Evolutionary conservation across 2,329 filamentous ascomycete genomes (phyloP).

Genomic region (Aspergillus caelatus): DNA sequence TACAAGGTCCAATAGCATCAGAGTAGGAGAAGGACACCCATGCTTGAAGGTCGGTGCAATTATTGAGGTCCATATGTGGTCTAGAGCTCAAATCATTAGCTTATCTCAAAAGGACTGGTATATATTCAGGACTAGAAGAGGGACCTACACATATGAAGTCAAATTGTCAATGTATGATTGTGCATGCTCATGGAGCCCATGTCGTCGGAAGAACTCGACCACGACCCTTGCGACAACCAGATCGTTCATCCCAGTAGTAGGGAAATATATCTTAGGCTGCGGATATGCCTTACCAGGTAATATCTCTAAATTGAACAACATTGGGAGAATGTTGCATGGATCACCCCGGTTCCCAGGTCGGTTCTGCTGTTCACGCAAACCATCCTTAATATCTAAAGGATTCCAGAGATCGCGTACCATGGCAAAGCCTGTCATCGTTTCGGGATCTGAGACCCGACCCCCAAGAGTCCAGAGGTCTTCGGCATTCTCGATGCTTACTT

Average conservation of each 20-base stretch:
- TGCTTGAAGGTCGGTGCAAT: not conserved
- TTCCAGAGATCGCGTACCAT: constrained; percentile 22
- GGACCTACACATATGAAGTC: constrained; percentile 16
- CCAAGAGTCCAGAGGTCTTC: constrained; percentile 24
- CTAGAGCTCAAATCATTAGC: not conserved
- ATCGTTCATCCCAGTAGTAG: constrained; percentile 16
- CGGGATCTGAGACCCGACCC: constrained; percentile 13
- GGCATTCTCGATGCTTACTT: constrained; percentile 17
- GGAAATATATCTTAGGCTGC: constrained; percentile 16
- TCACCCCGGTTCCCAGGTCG: constrained; percentile 12
- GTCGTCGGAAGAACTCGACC: constrained; percentile 6
- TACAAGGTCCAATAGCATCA: not conserved
- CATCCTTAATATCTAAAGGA: constrained; percentile 13
- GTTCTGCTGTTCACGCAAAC: constrained; percentile 12
- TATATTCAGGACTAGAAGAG: not conserved
- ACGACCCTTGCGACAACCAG: constrained; percentile 10
- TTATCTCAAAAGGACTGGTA: not conserved
- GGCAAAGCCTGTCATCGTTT: constrained; percentile 14
- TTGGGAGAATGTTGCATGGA: constrained; percentile 9
- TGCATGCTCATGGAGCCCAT: constrained; percentile 8
- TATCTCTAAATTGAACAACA: constrained; percentile 17
- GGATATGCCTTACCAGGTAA: constrained; percentile 5
- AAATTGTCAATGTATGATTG: constrained; percentile 11
- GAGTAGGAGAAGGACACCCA: not conserved
- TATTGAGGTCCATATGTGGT: not conserved